phyloP scores from a whole-genome alignment of 768 basidiomycete species.

The Cantharellus anzutake region DNA sequence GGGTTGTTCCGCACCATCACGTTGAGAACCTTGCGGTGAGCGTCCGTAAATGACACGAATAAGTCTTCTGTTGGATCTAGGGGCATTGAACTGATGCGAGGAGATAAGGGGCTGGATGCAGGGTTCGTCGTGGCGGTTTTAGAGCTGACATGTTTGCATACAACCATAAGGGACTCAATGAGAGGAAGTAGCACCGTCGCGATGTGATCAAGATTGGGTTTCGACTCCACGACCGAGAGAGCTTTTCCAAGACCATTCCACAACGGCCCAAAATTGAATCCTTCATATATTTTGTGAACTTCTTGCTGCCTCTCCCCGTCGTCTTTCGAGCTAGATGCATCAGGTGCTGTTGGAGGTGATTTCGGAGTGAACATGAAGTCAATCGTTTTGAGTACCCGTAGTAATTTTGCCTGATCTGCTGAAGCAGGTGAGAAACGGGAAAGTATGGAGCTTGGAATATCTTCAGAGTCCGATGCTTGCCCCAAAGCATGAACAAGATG shows the following conservation, averaged over 20 bases:
- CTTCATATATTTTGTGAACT: constrained; percentile 75
- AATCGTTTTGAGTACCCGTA: constrained; percentile 89
- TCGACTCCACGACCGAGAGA: constrained; percentile 62
- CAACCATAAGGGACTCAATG: constrained; percentile 95
- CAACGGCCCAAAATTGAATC: constrained; percentile 73
- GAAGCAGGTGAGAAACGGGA: constrained; percentile 88
- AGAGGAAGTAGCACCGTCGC: constrained; percentile 85
- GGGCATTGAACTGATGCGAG: constrained; percentile 33
- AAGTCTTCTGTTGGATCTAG: constrained; percentile 49
- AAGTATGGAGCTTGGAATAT: constrained; percentile 47
- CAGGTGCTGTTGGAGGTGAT: constrained; percentile 16
- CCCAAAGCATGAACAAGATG: constrained; percentile 49
- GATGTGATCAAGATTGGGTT: constrained; percentile 64
- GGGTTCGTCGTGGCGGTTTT: constrained; percentile 18
- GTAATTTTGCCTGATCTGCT: constrained; percentile 87
- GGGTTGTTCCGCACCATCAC: constrained; percentile 98
- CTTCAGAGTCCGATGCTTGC: constrained; percentile 29
- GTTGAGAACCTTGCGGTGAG: constrained; percentile 85
- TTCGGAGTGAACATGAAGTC: constrained; percentile 85
- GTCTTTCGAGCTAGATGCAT: constrained; percentile 8
- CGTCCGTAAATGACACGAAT: constrained; percentile 84
- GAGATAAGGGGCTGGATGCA: constrained; percentile 30
- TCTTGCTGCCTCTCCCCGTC: constrained; percentile 33
- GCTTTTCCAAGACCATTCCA: constrained; percentile 89
- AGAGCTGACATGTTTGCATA: constrained; percentile 83